A percentile compares a stretch with the other conserved stretches of the same genome.
Conservation (phyloP, 148 eudicot genomes). For the Silene latifolia region DNA sequence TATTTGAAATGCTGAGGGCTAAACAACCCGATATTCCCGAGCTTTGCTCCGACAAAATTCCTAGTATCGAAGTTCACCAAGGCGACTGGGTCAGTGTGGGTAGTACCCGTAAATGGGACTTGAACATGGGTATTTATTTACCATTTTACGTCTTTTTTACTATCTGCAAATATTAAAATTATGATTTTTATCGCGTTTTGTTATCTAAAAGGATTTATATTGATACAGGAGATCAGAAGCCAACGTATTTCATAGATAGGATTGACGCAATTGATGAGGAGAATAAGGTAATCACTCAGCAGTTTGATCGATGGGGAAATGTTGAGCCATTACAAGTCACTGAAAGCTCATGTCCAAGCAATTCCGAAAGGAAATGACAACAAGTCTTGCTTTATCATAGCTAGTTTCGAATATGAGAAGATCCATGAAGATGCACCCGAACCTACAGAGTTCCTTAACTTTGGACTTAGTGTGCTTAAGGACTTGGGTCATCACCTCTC, state of each 20-base stretch:
- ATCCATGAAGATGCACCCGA: slow-evolving; percentile 8
- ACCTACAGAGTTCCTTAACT: not conserved
- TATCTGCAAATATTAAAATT: too few relatives aligned
- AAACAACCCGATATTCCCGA: slow-evolving; percentile 6
- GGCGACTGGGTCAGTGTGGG: slow-evolving; percentile 18
- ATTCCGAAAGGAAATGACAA: slow-evolving; percentile 13
- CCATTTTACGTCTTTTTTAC: not conserved
- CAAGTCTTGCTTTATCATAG: not conserved
- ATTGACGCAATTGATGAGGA: slow-evolving; percentile 15
- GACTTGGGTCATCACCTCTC: not conserved
- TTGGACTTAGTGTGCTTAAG: not conserved
- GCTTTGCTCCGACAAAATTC: slow-evolving; percentile 14
- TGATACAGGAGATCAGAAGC: slow-evolving; percentile 1
- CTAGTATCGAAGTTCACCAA: slow-evolving; percentile 10
- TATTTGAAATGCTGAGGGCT: slow-evolving; percentile 3
- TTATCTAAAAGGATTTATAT: too few relatives aligned
- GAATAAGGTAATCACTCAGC: not conserved
- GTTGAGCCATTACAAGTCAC: slow-evolving; percentile 6
- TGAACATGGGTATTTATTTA: not conserved
- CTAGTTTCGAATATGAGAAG: slow-evolving; percentile 16
- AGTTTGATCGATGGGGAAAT: slow-evolving; percentile 1
- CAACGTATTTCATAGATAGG: not conserved
- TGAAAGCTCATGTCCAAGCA: not conserved
- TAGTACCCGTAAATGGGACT: slow-evolving; percentile 23
- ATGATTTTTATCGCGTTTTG: too few relatives aligned